Evolutionary conservation across 495 filamentous ascomycete species (phyloP).

Genomic region (Coniosporium apollinis): DNA sequence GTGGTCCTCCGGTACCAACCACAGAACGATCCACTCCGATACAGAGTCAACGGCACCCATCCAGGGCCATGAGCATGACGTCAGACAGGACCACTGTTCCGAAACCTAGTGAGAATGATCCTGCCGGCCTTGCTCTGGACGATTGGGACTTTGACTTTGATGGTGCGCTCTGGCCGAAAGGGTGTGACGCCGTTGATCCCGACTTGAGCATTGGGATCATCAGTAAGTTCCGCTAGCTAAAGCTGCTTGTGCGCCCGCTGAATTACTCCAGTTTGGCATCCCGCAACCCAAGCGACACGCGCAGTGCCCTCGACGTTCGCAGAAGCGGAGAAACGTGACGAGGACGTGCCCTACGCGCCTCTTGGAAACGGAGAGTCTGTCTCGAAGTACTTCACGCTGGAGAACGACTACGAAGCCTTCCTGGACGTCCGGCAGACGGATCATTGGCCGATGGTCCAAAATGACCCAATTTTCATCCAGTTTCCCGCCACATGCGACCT

Average conservation of each 20-base stretch:
- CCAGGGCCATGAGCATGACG: conserved; percentile 11
- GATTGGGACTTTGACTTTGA: conserved; percentile 22
- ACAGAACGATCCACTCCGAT: background rate
- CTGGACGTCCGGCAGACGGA: conserved; percentile 21
- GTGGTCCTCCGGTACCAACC: background rate
- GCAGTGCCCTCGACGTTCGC: conserved; percentile 19
- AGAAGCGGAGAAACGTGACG: conserved; percentile 20
- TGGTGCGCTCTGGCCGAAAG: conserved; percentile 18
- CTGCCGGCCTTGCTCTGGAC: conserved; percentile 9
- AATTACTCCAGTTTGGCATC: conserved; percentile 13
- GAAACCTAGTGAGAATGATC: no score
- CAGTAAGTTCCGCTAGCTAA: conserved; percentile 3
- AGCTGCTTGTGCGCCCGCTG: background rate
- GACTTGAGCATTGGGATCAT: conserved; percentile 22
- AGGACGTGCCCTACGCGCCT: conserved; percentile 10
- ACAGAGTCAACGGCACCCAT: conserved; percentile 1
- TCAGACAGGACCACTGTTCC: no score
- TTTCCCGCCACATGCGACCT: conserved; percentile 11
- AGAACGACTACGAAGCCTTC: conserved; percentile 15
- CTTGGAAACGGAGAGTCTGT: conserved; percentile 19
- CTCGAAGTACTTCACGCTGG: conserved; percentile 21
- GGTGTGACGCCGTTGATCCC: conserved; percentile 20
- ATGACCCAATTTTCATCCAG: conserved; percentile 20
- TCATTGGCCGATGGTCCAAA: conserved; percentile 17
- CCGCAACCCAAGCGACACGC: conserved; percentile 18